Base-by-base conservation (phyloP, 495 filamentous ascomycete species). In the Copromyces sp. region DNA sequence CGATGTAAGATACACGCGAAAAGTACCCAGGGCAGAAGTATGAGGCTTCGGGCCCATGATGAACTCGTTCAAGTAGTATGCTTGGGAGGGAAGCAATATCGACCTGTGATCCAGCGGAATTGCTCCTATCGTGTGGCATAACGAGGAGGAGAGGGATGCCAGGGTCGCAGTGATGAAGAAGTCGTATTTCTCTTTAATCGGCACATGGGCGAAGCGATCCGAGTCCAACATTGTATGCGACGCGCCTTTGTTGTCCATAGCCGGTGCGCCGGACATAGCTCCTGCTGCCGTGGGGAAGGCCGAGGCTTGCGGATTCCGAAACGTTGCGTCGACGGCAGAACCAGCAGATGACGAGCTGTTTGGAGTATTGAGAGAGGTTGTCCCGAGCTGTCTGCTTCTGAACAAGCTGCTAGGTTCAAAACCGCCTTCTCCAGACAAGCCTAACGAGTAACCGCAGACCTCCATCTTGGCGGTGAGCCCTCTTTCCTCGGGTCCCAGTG, bases 1-100 rank as follows among this genome's bases (percentile, higher is more conserved):
- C 12, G 84, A 85, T 1, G 84, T 86, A 59, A 86, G 73, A 44
- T 86, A 86, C 35, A 82, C 81, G 7, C 83, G 82, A 47, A 86
- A 80, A 4, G 82, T 85, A 32, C 81, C 84, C n/a, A 86, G 73
- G 14, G 81, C 80, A 9, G 78, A 77, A 3, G 80, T 78, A 17
- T 79, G 76, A 1, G 71, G 68, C 45, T 75, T 44, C 32, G 69
- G 68, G 59, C 68, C 53, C 37, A 73, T 73, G 38, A 80, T 77
- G 41, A 71, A 73, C 35, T 81, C 75, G 11, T 77, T 73, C 8
- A 73, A 29, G 24, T 75, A 73, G 20, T 75, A 77, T 0, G 69
- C 72, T 41, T 74, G 71, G 1, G 77, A 37, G 24, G 82, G 78
- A 16, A 86, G 78, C 59, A 86, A 72, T 9, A 83, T 75, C 0